phyloP scores from a whole-genome alignment of 2,329 filamentous ascomycete genomes.

The Tolypocladium ophioglossoides region DNA sequence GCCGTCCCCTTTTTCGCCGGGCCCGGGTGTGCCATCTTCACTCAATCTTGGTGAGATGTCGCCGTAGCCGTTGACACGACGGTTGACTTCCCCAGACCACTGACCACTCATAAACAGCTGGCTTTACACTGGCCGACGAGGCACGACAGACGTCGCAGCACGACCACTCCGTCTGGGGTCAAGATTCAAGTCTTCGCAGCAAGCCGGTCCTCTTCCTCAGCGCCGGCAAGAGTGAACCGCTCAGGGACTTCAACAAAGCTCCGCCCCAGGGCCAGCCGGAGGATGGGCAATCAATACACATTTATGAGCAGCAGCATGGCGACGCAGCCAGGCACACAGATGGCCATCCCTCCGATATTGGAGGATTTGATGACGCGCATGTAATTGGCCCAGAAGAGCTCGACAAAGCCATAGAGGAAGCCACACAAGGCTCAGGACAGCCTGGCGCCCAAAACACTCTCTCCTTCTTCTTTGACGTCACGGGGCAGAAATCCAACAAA shows the following conservation, averaged over 20 bases:
- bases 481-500: slow-evolving; percentile 12
- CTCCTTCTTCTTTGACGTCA: slow-evolving; percentile 27
- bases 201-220: slow-evolving; percentile 43
- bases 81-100: neutral
- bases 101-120: slow-evolving; percentile 6
- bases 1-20: neutral
- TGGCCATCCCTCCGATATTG: neutral
- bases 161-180: slow-evolving; percentile 28
- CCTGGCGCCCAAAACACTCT: neutral
- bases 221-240: slow-evolving; percentile 39
- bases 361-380: neutral
- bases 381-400: slow-evolving; percentile 10
- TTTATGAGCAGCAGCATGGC: neutral
- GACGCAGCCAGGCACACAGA: neutral
- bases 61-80: neutral
- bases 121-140: slow-evolving; percentile 31
- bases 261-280: neutral
- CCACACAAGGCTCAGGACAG: neutral
- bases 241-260: slow-evolving; percentile 27
- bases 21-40: neutral
- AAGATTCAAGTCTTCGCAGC: slow-evolving; percentile 31
- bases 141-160: slow-evolving; percentile 37
- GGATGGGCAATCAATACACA: neutral
- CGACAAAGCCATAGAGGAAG: slow-evolving; percentile 6
- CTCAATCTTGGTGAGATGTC: neutral